Base-by-base conservation (phyloP, 441 rosid genomes). In the Sinapis alba region DNA sequence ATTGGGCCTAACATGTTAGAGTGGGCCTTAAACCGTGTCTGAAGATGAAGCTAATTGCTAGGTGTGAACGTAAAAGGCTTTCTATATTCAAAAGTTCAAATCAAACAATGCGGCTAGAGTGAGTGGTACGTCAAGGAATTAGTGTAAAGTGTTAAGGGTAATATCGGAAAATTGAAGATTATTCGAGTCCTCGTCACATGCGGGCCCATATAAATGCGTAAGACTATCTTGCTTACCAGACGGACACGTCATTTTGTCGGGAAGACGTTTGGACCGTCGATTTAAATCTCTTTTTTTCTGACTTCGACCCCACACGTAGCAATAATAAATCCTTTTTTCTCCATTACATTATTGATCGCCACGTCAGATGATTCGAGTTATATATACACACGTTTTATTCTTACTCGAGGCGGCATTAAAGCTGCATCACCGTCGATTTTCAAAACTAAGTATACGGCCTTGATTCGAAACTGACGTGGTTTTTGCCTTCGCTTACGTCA, bases 241-340 rank as follows among this genome's bases (percentile, higher is more conserved):
- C 36, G 4, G 75, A 67, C 78, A 78, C 81, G 81, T 73, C 81
- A 73, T 73, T 30, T 68, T 78, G 81, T 78, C 81, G 78, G 78
- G 62, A 7, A 45, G 47, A 68, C 62, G 61, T 73, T 20, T 30
- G 23, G n/a, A 58, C 81, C 81, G 81, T 78, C 36, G 81, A 78
- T 78, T 23, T 72, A 15, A 16, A 54, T 67, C 53, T 68, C 62
- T 45, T 67, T 73, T 68, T 73, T 54, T 73, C 71, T 54, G 60
- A 62, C 8, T 7, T 43, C 13, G 18, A 51, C 78, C 76, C 70
- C 78, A 73, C 68, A 50, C 54, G 54, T 60, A 67, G 81, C 66
- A 78, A 65, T 59, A 53, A 60, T 41, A 51, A 59, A 16, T 20
- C 34, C 27, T 2, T 26, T 50, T 62, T 67, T 27, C 4, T 1